These are phyloP conservation scores for Xylariales sp. DNA, from an alignment of 2,329 filamentous ascomycete genomes.

Conservation along the genomic window DNA sequence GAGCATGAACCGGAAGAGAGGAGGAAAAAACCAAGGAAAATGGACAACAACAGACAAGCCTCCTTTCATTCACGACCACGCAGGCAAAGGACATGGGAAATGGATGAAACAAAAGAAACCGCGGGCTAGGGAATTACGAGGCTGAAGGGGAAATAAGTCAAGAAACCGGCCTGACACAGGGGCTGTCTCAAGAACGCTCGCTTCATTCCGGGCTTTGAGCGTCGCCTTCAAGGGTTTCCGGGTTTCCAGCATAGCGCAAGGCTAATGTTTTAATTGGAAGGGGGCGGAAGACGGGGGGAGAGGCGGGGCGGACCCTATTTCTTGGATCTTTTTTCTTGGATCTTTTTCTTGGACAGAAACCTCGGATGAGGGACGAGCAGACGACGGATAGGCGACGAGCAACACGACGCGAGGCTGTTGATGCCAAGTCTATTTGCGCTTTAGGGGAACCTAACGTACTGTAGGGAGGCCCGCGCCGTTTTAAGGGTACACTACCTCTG, in stretches of 20 bases:
- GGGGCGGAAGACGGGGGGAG: slow-evolving; percentile 3
- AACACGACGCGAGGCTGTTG: no score
- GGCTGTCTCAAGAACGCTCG: slow-evolving; percentile 43
- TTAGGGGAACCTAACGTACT: slow-evolving; percentile 1
- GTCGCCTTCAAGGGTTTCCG: slow-evolving; percentile 2
- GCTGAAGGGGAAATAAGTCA: slow-evolving; percentile 37
- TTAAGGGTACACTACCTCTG: background rate
- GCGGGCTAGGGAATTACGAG: slow-evolving; percentile 38
- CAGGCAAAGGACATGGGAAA: slow-evolving; percentile 32
- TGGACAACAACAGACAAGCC: background rate
- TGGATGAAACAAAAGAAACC: slow-evolving; percentile 36
- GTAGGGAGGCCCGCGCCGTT: slow-evolving; percentile 15
- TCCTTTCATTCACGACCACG: background rate
- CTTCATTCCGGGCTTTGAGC: background rate
- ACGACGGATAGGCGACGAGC: no score
- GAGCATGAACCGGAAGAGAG: background rate
- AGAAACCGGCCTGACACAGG: slow-evolving; percentile 46
- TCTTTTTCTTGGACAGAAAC: no score
- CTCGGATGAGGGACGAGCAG: no score
- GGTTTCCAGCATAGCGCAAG: slow-evolving; percentile 18
- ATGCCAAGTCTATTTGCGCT: background rate
- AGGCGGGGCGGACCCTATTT: slow-evolving; percentile 28
- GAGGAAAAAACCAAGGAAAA: background rate
- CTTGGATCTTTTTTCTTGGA: no score
- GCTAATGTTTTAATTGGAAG: slow-evolving; percentile 25